Conservation (phyloP, 176 grass and related monocot species). For the Triticum turgidum region DNA sequence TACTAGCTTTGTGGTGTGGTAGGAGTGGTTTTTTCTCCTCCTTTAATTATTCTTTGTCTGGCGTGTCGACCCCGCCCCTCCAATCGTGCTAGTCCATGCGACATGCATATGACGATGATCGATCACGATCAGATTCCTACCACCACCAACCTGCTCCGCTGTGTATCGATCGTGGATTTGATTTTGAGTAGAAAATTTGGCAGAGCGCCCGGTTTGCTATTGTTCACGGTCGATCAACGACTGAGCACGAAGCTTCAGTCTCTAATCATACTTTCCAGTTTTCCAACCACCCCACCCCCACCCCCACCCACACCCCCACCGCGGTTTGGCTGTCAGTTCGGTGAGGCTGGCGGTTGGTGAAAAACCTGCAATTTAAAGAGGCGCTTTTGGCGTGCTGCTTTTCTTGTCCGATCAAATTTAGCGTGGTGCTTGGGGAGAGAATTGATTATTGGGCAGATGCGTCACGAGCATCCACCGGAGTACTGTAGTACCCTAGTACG, state of each 20-base stretch:
- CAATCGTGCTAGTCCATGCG: background rate
- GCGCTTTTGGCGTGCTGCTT: background rate
- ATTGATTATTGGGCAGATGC: too few species aligned
- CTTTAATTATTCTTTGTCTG: background rate
- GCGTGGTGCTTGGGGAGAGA: too few species aligned
- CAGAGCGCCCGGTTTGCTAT: too few species aligned
- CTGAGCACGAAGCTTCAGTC: too few species aligned
- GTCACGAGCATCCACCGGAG: too few species aligned
- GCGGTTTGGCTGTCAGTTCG: background rate
- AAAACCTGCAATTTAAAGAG: background rate
- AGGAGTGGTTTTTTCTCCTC: background rate
- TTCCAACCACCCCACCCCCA: too few species aligned
- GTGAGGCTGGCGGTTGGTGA: background rate
- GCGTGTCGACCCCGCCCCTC: background rate
- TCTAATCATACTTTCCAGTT: too few species aligned
- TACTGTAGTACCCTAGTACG: too few species aligned
- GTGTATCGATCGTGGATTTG: background rate
- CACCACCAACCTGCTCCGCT: background rate
- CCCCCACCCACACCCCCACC: background rate
- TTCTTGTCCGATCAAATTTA: too few species aligned
- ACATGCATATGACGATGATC: background rate
- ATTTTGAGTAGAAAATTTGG: background rate
- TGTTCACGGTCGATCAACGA: too few species aligned
- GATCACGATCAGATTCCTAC: background rate
- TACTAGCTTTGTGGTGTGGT: background rate